Evolutionary conservation across 2,329 filamentous ascomycete species (phyloP).

Genomic region (Nemania sp.): DNA sequence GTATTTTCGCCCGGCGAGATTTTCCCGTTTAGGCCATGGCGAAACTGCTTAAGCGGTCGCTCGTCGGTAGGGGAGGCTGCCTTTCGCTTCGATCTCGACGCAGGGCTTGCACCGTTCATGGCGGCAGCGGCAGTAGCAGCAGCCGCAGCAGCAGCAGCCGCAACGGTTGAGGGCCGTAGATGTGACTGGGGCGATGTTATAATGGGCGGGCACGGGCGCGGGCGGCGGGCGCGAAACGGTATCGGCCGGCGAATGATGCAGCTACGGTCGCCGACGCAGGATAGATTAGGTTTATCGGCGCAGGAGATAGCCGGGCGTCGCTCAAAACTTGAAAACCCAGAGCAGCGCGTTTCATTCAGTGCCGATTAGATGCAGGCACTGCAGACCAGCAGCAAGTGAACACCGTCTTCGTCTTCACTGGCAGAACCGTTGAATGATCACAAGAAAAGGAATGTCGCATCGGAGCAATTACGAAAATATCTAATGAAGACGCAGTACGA

Average conservation of each 20-base stretch:
- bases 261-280: not conserved
- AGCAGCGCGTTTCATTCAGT: slow-evolving; percentile 33
- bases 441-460: slow-evolving; percentile 6
- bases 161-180: too few species aligned
- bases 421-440: slow-evolving; percentile 4
- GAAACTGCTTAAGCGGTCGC: slow-evolving; percentile 48
- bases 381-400: slow-evolving; percentile 11
- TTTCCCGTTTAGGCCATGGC: slow-evolving; percentile 50
- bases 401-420: slow-evolving; percentile 20
- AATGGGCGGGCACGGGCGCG: not conserved
- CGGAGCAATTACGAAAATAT: too few species aligned
- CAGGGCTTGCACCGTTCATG: slow-evolving; percentile 50
- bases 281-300: slow-evolving; percentile 11
- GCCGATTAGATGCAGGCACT: slow-evolving; percentile 19
- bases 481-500: too few species aligned
- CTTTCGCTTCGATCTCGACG: slow-evolving; percentile 56
- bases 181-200: slow-evolving; percentile 1
- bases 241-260: not conserved
- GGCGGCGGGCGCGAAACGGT: slow-evolving; percentile 1
- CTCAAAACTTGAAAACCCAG: slow-evolving; percentile 30
- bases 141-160: slow-evolving; percentile 1
- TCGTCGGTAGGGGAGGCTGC: slow-evolving; percentile 49
- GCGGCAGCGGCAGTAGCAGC: slow-evolving; percentile 20
- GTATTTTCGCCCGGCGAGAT: slow-evolving; percentile 55
- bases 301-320: slow-evolving; percentile 16